Evolutionary conservation across 2,329 filamentous ascomycete genomes (phyloP), one percentile per base, ranked within the genome.

Genomic region (Talaromyces sp.): DNA sequence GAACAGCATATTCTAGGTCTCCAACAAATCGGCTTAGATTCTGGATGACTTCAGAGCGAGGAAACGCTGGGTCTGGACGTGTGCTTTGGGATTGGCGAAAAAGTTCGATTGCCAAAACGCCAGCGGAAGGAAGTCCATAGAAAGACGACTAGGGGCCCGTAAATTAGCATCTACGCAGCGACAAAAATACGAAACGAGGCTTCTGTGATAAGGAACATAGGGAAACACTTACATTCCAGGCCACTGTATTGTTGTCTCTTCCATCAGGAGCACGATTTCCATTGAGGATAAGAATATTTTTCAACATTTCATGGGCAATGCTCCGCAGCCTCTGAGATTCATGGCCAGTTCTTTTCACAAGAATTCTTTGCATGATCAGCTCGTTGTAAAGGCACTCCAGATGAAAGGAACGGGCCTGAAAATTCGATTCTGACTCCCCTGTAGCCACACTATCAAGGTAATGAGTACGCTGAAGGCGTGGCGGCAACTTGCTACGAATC

Each of bases 31-130:
- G 56, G 11, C 65, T 68, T 3, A 70, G 60, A 33, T 64, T 67
- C 28, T 70, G 68, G 19, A 70, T 69, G 8, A 68, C 59, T 19
- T 68, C 63, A 1, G 68, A 67, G 17, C 67, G 65, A 9, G 63
- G 64, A 21, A 67, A 63, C 2, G 7, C 22, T 2, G 56, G 33
- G 11, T 61, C 59, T 40, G 58, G 58, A 31, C 62, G 62, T 1
- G 36, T 4, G 17, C 28, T 55, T 50, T 59, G 51, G 13, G 33
- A 41, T 19, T 66, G 63, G 2, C 69, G 64, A 36, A 59, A 43
- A 28, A 70, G 61, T 43, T 70, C 68, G 17, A 66, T 64, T 15
- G 64, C 68, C 7, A 70, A 60, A 25, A 68, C 63, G 3, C 67
- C 68, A 5, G 67, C 66, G 9, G 64, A 61, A 15, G 68, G 68